Evolutionary conservation across 78 protist species (phyloP), one percentile per base, ranked within the genome.

Genomic region (Monosiga brevicollis): DNA sequence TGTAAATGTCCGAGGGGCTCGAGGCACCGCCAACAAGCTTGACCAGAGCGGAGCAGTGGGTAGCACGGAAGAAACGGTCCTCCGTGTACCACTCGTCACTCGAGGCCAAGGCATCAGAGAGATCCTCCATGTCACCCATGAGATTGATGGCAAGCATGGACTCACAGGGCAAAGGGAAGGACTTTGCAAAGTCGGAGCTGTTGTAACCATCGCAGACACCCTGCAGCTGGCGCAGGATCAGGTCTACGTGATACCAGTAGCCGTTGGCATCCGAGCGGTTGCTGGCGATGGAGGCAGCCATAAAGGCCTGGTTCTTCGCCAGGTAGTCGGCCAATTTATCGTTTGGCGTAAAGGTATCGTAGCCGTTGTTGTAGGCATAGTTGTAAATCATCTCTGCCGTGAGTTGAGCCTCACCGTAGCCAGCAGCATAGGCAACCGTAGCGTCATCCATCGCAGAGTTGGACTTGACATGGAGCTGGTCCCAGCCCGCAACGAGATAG

Each of bases 281-380:
- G 62, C 62, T 6, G 62, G 62, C 6, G 29, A 49, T 49, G 62
- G 29, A 15, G 62, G 6, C 62, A 6, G 15, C 29, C 62, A 49
- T 49, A 49, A 49, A 49, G 62, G 62, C 62, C 62, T 91, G 94
- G 76, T 91, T 91, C 77, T 42, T 78, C 76, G 88, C 86, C 36
- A 91, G 88, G 70, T 88, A 90, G 76, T 86, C 76, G 78, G 80
- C 82, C 37, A 83, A 74, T 29, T 38, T 42, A 23, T 34, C 77
- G 42, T 80, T 39, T 29, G 26, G n/a, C 54, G 24, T 32, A 41
- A 11, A 2, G 82, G 86, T 73, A 22, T 83, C 32, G 38, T 6
- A 20, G 72, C 72, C 84, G 6, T 73, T 86, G 54, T n/a, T 29
- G 40, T 73, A 40, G 29, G 55, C 3, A 29, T 20, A 22, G 77